phyloP scores from a whole-genome alignment of 169 alveolate species.

The Ichthyophthirius multifiliis region DNA sequence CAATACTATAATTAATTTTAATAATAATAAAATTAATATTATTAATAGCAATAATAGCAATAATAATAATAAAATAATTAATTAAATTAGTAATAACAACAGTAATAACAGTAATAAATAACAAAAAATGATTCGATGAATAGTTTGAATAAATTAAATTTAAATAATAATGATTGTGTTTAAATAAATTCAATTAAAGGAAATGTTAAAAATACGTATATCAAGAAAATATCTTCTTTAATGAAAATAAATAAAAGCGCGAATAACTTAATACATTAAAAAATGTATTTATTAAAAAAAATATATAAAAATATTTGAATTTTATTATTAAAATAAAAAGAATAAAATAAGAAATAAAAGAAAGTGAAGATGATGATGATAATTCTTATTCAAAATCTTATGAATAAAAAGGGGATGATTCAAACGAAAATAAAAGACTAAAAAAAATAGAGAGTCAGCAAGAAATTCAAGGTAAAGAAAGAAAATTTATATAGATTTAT shows the following conservation, averaged over 20 bases:
- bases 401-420: neutral
- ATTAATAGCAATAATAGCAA: too few species aligned
- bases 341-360: neutral
- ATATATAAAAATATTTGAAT: neutral
- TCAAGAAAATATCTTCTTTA: conserved; percentile 32
- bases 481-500: conserved; percentile 35
- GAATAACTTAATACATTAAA: neutral
- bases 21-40: too few species aligned
- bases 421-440: neutral
- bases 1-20: too few species aligned
- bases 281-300: neutral
- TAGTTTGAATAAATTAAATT: too few species aligned
- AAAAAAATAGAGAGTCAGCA: conserved; percentile 33
- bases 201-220: conserved; percentile 41
- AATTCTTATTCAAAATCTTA: neutral
- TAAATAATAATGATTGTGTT: too few species aligned
- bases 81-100: too few species aligned
- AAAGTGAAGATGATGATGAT: neutral
- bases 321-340: neutral
- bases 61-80: too few species aligned
- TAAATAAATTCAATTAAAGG: neutral
- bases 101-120: too few species aligned
- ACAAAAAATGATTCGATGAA: too few species aligned
- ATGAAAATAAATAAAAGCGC: neutral
- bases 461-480: conserved; percentile 30